These are phyloP conservation scores for Aspergillus terreus DNA, from an alignment of 2,329 filamentous ascomycete genomes.

Conservation along the genomic window DNA sequence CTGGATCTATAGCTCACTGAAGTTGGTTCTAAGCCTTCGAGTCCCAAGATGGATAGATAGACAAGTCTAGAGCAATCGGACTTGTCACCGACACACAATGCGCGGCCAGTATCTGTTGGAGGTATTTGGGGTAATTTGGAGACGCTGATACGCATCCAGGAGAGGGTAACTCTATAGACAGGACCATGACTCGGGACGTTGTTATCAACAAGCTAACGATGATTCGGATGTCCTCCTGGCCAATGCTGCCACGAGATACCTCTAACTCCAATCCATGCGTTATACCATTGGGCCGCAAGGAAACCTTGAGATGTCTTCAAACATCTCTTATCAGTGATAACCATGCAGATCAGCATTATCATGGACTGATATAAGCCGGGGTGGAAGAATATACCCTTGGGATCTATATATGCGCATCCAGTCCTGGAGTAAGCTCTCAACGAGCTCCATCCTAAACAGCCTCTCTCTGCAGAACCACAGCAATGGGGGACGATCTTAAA, in stretches of 20 bases:
- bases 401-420: not conserved
- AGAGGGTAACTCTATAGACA: not conserved
- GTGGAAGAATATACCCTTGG: not conserved
- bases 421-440: not conserved
- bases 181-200: not conserved
- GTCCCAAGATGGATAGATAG: too few relatives aligned
- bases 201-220: not conserved
- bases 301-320: not conserved
- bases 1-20: too few relatives aligned
- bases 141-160: not conserved
- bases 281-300: not conserved
- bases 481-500: constrained; percentile 14
- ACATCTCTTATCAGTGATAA: not conserved
- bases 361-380: not conserved
- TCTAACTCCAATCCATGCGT: not conserved
- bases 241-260: not conserved
- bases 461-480: not conserved
- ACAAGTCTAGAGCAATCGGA: too few relatives aligned
- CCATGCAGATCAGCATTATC: not conserved
- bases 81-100: too few relatives aligned
- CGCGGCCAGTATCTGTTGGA: too few relatives aligned
- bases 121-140: not conserved
- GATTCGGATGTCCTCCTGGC: not conserved
- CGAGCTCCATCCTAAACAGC: not conserved
- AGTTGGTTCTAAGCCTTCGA: too few relatives aligned